These are phyloP conservation scores for Hypoxylon rubiginosum DNA, from an alignment of 2,329 filamentous ascomycete genomes.

Conservation along the genomic window DNA sequence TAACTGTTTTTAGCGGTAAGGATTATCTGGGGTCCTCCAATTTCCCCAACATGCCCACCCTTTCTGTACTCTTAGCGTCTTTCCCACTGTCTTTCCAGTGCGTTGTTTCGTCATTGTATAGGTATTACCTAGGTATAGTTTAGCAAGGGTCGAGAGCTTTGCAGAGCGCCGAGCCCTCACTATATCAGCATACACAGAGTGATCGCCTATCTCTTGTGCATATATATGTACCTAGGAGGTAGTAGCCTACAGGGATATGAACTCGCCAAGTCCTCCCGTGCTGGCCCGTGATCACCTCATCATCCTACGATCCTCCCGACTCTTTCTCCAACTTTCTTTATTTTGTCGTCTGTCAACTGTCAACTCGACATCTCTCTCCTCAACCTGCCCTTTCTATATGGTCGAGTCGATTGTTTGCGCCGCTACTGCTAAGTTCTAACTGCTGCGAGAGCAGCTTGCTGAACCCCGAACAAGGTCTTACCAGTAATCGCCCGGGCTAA, in stretches of 20 bases:
- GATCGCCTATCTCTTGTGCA: not conserved
- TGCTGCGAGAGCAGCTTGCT: conserved; percentile 28
- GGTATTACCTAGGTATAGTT: no score
- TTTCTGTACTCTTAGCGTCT: conserved; percentile 19
- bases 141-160: conserved; percentile 5
- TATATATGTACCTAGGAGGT: not conserved
- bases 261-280: conserved; percentile 10
- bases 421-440: conserved; percentile 13
- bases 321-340: conserved; percentile 17
- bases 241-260: conserved; percentile 7
- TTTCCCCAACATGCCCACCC: conserved; percentile 19
- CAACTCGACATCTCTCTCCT: not conserved
- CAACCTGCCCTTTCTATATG: not conserved
- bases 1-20: conserved; percentile 1
- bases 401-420: conserved; percentile 1
- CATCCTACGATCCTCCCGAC: conserved; percentile 24
- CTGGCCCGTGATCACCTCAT: conserved; percentile 27
- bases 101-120: conserved; percentile 21
- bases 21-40: conserved; percentile 9
- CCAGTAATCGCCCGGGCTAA: conserved; percentile 27
- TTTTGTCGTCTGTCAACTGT: conserved; percentile 8
- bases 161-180: conserved; percentile 13
- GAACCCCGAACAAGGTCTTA: conserved; percentile 27
- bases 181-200: not conserved
- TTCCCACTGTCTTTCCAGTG: conserved; percentile 8